Evolutionary conservation across 225 moss, liverwort and hornwort genomes (phyloP).

Genomic region (Climacium dendroides): DNA sequence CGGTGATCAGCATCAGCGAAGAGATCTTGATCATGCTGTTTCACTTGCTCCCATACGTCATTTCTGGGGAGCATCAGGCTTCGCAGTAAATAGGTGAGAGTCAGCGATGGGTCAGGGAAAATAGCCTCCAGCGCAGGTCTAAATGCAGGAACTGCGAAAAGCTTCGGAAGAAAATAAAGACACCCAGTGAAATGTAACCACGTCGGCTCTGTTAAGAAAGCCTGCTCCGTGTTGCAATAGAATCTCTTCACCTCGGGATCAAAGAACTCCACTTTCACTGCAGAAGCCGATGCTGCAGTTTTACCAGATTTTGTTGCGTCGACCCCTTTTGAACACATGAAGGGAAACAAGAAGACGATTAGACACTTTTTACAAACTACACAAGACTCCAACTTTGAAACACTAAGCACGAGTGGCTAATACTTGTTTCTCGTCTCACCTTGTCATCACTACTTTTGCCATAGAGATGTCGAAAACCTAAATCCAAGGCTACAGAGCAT

Average conservation of each 20-base stretch:
- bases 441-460: background rate
- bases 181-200: constrained; percentile 51
- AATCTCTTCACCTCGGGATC: constrained; percentile 34
- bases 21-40: constrained; percentile 17
- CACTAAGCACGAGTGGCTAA: background rate
- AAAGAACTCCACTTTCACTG: constrained; percentile 3
- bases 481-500: background rate
- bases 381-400: background rate
- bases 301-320: background rate
- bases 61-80: constrained; percentile 41
- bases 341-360: background rate
- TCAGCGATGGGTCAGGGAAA: constrained; percentile 45
- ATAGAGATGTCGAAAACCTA: background rate
- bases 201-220: constrained; percentile 19
- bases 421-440: background rate
- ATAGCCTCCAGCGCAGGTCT: constrained; percentile 49
- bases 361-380: too few species aligned
- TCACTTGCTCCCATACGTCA: constrained; percentile 37
- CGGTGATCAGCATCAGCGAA: constrained; percentile 18
- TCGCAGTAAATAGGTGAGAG: constrained; percentile 40
- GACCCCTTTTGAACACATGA: background rate
- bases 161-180: constrained; percentile 56
- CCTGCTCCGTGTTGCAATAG: constrained; percentile 58
- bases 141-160: constrained; percentile 50
- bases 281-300: background rate